Conservation (phyloP, 2,329 filamentous ascomycete genomes). For the Pseudogymnoascus sp. region DNA sequence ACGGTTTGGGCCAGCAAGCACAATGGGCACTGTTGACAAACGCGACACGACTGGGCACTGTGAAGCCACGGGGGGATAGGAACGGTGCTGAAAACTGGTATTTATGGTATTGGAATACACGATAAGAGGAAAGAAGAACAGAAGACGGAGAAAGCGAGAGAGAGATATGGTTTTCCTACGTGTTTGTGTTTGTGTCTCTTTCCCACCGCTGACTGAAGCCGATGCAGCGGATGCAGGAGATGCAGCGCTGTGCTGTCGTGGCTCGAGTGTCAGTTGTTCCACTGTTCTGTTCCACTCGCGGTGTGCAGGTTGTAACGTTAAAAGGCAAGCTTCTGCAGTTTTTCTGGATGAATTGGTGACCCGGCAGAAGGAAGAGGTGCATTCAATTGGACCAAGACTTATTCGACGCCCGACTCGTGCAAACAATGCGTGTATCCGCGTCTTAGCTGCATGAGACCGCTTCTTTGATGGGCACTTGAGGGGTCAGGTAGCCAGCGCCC, state of each 20-base stretch:
- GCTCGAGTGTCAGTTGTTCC: slow-evolving; percentile 24
- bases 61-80: neutral
- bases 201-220: neutral
- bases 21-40: neutral
- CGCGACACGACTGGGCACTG: neutral
- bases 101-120: neutral
- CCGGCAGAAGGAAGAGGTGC: neutral
- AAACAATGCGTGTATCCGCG: neutral
- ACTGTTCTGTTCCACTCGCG: slow-evolving; percentile 7
- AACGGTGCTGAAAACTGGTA: neutral
- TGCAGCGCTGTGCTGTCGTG: slow-evolving; percentile 22
- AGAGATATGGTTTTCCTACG: neutral
- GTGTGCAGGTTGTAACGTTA: slow-evolving; percentile 5
- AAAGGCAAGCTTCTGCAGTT: slow-evolving; percentile 1
- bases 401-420: slow-evolving; percentile 2
- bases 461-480: neutral
- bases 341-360: slow-evolving; percentile 4
- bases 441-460: slow-evolving; percentile 5
- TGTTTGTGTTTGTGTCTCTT: neutral
- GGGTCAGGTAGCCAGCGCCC: neutral
- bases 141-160: neutral
- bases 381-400: slow-evolving; percentile 3
- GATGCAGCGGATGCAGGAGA: neutral
- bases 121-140: slow-evolving; percentile 1
- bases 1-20: neutral